Evolutionary conservation across 1,284 basidiomycete genomes (phyloP).

Genomic region (Irpex sp.): DNA sequence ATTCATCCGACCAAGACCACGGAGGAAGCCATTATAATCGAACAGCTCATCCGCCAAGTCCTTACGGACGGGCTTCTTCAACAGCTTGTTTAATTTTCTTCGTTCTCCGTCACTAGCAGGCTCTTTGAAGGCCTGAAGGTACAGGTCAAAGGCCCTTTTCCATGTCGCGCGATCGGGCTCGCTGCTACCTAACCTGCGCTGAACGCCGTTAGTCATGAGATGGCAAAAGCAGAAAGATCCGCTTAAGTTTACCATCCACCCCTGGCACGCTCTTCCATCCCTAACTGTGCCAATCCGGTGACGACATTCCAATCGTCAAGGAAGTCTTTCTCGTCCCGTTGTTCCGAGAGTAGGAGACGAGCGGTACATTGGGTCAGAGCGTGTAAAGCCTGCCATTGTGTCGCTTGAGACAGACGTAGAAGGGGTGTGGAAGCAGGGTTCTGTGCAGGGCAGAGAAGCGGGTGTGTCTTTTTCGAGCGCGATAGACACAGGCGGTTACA

Average conservation of each 20-base stretch:
- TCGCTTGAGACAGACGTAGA: conserved; percentile 52
- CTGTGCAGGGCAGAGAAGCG: conserved; percentile 69
- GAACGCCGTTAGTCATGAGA: conserved; percentile 2
- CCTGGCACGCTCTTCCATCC: conserved; percentile 63
- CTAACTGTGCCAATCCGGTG: conserved; percentile 53
- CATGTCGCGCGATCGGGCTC: conserved; percentile 61
- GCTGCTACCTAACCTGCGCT: conserved; percentile 21
- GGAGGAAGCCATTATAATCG: conserved; percentile 69
- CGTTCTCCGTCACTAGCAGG: conserved; percentile 45
- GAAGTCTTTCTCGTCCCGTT: conserved; percentile 37
- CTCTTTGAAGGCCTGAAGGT: conserved; percentile 54
- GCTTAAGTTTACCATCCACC: conserved; percentile 42
- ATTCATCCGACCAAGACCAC: conserved; percentile 77
- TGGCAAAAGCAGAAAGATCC: neutral
- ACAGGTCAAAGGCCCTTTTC: conserved; percentile 57
- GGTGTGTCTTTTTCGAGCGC: conserved; percentile 60
- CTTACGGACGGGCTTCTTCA: conserved; percentile 53
- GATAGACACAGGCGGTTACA: conserved; percentile 76
- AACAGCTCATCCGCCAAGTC: conserved; percentile 61
- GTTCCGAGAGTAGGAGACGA: conserved; percentile 55
- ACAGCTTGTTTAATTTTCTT: conserved; percentile 52
- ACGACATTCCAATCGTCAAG: conserved; percentile 49
- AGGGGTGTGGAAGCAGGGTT: conserved; percentile 68
- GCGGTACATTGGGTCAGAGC: conserved; percentile 67
- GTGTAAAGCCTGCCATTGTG: conserved; percentile 74